These are phyloP conservation scores for Fistulinella staudtii DNA, from an alignment of 1,284 basidiomycete genomes.

Conservation along the genomic window DNA sequence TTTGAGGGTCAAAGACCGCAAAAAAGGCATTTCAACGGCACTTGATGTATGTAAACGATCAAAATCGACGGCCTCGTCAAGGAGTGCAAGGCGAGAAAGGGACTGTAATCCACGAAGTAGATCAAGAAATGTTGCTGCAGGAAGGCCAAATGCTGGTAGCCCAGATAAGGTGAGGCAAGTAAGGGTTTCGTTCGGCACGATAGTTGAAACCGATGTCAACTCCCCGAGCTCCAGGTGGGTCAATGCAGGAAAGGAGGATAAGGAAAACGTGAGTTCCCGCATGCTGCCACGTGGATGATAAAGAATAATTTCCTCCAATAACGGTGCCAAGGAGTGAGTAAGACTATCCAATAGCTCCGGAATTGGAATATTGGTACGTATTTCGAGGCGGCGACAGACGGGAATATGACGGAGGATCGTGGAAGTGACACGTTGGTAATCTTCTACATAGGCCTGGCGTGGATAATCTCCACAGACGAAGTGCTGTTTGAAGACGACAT, in stretches of 20 bases:
- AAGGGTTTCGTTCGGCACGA: slow-evolving; percentile 16
- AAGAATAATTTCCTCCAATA: slow-evolving; percentile 23
- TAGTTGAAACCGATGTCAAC: slow-evolving; percentile 15
- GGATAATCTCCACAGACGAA: slow-evolving; percentile 19
- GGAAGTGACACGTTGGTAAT: slow-evolving; percentile 21
- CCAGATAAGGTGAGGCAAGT: slow-evolving; percentile 27
- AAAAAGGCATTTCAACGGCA: slow-evolving; percentile 17
- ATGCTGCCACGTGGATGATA: slow-evolving; percentile 19
- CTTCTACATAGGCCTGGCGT: slow-evolving; percentile 12
- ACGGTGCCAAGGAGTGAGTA: slow-evolving; percentile 19
- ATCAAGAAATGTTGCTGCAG: slow-evolving; percentile 18
- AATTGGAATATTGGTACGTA: slow-evolving; percentile 24
- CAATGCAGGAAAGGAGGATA: slow-evolving; percentile 24
- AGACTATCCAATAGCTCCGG: slow-evolving; percentile 26
- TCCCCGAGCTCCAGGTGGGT: slow-evolving; percentile 22
- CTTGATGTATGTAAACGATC: slow-evolving; percentile 10
- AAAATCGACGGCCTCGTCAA: slow-evolving; percentile 31
- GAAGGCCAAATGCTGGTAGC: slow-evolving; percentile 21
- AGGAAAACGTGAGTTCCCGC: slow-evolving; percentile 16
- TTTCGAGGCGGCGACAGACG: slow-evolving; percentile 25
- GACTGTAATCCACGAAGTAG: slow-evolving; percentile 22
- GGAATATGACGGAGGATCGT: slow-evolving; percentile 28
- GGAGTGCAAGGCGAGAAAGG: slow-evolving; percentile 23
- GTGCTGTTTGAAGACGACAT: slow-evolving; percentile 24
- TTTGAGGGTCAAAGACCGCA: slow-evolving; percentile 21